These are phyloP conservation scores for Sabuloglossum arenarium DNA, from an alignment of 495 filamentous ascomycete species.

Conservation along the genomic window DNA sequence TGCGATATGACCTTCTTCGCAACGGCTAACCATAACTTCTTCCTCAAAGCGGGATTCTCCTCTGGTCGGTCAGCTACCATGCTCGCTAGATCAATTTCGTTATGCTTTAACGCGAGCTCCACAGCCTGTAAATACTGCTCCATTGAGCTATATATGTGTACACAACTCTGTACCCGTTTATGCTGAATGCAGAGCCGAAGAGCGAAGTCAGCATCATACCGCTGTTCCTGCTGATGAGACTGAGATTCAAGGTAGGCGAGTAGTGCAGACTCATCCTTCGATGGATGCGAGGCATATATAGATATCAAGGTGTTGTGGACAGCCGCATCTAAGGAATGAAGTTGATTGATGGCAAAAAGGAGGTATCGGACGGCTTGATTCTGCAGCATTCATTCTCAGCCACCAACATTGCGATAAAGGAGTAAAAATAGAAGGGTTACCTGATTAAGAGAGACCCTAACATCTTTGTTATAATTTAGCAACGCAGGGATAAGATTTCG, in stretches of 20 bases:
- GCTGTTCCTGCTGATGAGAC: constrained; percentile 38
- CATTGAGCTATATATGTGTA: constrained; percentile 93
- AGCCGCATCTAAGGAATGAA: constrained; percentile 64
- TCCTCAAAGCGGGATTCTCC: constrained; percentile 57
- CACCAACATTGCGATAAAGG: neutral
- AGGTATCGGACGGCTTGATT: constrained; percentile 94
- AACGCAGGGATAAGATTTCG: constrained; percentile 80
- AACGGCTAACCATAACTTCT: constrained; percentile 85
- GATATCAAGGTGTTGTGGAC: constrained; percentile 94
- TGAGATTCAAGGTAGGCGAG: constrained; percentile 71
- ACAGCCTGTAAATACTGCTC: constrained; percentile 82
- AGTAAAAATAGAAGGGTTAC: constrained; percentile 14
- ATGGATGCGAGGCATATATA: constrained; percentile 76
- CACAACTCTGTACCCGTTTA: constrained; percentile 73
- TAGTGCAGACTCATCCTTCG: constrained; percentile 61
- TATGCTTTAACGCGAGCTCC: constrained; percentile 69
- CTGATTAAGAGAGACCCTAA: constrained; percentile 30
- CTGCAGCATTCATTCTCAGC: constrained; percentile 18
- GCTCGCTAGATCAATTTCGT: constrained; percentile 74
- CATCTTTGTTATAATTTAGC: constrained; percentile 73
- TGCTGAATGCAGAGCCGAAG: constrained; percentile 88
- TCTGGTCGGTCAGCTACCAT: constrained; percentile 76
- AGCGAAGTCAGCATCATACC: constrained; percentile 94
- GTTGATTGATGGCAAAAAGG: constrained; percentile 77
- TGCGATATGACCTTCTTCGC: constrained; percentile 81